Evolutionary conservation across 257 asterid genomes (phyloP).

Genomic region (Echium plantagineum): DNA sequence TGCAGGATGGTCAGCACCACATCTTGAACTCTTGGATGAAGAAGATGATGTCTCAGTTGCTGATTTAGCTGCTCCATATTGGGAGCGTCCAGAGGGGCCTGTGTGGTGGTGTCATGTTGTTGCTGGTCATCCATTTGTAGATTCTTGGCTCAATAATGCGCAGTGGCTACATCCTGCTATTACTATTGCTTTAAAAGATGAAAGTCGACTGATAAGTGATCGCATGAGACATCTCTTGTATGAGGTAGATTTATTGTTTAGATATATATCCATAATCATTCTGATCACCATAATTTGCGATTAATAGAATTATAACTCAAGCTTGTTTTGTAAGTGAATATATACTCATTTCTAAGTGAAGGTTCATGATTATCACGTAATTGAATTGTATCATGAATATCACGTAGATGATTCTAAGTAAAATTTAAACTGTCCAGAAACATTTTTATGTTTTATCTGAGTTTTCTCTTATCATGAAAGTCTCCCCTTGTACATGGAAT

Average conservation of each 20-base stretch:
- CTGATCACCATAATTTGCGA: constrained; percentile 1
- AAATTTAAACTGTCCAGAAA: too few relatives aligned
- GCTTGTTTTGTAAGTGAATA: background rate
- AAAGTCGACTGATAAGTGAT: constrained; percentile 82
- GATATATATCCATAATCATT: constrained; percentile 5
- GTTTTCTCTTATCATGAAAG: too few relatives aligned
- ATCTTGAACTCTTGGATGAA: constrained; percentile 39
- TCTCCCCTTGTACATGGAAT: too few relatives aligned
- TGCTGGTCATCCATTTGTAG: constrained; percentile 67
- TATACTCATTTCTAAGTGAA: background rate
- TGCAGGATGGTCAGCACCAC: constrained; percentile 50
- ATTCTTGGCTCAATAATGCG: constrained; percentile 70
- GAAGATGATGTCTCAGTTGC: constrained; percentile 84
- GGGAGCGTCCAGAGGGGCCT: constrained; percentile 92
- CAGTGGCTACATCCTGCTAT: constrained; percentile 95
- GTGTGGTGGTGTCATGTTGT: constrained; percentile 96
- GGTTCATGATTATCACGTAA: too few relatives aligned
- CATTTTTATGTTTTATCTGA: too few relatives aligned
- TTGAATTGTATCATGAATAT: too few relatives aligned
- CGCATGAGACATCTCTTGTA: constrained; percentile 86
- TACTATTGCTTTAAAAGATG: constrained; percentile 76
- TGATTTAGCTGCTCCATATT: constrained; percentile 83
- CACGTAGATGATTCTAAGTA: too few relatives aligned
- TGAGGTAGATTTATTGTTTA: constrained; percentile 42
- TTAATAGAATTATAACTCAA: background rate